Base-by-base conservation (phyloP, 306 rosid genomes). In the Rosa lucieae region DNA sequence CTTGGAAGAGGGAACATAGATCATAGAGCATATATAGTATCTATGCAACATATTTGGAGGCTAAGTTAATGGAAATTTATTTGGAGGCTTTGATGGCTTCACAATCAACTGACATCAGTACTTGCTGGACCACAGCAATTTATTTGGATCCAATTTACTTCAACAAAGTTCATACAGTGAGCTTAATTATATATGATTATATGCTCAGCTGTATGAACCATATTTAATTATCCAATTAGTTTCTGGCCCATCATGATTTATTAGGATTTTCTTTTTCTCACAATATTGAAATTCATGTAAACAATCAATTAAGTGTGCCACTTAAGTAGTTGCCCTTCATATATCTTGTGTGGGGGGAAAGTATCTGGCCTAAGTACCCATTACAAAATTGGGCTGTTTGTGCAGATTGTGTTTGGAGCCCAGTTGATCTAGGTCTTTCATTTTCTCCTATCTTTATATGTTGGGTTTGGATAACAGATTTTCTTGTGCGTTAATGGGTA, bases 11-110 rank as follows among this genome's bases (percentile, higher is more conserved):
- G 46, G 42, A 65, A 65, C 7, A 26, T 26, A 11, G 20, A 52
- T 5, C 0, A 4, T 15, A 5, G 67, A 61, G 14, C 0, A 21
- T 0, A 21, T 0, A 59, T 1, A 6, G 5, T 32, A 11, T 5
- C 35, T 26, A 11, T 32, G 63, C 74, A 82, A 53, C 86, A 62
- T 43, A 67, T 85, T 89, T 79, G 86, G 89, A 79, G 89, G 90
- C 89, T 18, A 82, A 83, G 80, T 89, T 77, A 86, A 78, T 84
- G 86, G 61, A 9, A 21, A 62, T 2, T 15, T 65, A 65, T 6
- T 6, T 5, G 21, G 10, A 47, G 46, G 67, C 10, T 26, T n/a
- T 29, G 47, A 17, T 51, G 46, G 5, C 67, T 35, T 37, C 8
- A 3, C 0, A 40, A 53, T 20, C n/a, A 5, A 18, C 78, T 21